A percentile compares a stretch with the other conserved stretches of the same genome.
phyloP scores from a whole-genome alignment of 257 asterid species.

The Jasminum sambac region DNA sequence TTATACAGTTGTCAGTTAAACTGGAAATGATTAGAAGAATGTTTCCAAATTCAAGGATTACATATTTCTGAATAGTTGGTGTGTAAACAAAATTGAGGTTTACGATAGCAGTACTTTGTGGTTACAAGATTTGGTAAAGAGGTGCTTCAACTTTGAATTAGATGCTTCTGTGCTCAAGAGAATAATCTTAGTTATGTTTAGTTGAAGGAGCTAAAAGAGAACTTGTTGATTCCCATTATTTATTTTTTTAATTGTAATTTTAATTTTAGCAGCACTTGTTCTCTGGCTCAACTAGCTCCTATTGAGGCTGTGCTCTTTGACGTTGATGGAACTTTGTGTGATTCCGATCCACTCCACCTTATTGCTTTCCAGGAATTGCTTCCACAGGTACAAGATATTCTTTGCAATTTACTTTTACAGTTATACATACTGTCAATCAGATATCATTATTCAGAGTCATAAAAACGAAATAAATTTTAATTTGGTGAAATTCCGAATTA shows the following conservation, averaged over 20 bases:
- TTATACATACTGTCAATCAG: no score
- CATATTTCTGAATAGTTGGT: slow-evolving; percentile 5
- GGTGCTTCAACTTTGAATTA: neutral
- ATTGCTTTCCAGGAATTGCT: slow-evolving; percentile 63
- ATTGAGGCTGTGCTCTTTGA: slow-evolving; percentile 92
- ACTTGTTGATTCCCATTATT: slow-evolving; percentile 22
- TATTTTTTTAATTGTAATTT: no score
- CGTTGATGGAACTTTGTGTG: slow-evolving; percentile 89
- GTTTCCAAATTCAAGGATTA: neutral
- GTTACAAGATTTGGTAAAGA: neutral
- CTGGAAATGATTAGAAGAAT: neutral
- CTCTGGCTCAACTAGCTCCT: slow-evolving; percentile 73
- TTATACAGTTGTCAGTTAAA: no score
- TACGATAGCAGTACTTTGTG: neutral
- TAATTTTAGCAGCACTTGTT: slow-evolving; percentile 46
- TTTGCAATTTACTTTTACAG: no score
- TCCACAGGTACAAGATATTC: no score
- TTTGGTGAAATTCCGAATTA: no score
- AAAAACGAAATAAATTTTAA: no score
- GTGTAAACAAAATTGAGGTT: slow-evolving; percentile 5
- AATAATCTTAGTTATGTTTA: neutral
- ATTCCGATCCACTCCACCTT: slow-evolving; percentile 85
- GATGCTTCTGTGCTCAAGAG: slow-evolving; percentile 12
- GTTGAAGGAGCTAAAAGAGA: slow-evolving; percentile 15
- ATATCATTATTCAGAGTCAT: neutral